Evolutionary conservation across 768 basidiomycete species (phyloP).

Genomic region (Agrocybe pediades): DNA sequence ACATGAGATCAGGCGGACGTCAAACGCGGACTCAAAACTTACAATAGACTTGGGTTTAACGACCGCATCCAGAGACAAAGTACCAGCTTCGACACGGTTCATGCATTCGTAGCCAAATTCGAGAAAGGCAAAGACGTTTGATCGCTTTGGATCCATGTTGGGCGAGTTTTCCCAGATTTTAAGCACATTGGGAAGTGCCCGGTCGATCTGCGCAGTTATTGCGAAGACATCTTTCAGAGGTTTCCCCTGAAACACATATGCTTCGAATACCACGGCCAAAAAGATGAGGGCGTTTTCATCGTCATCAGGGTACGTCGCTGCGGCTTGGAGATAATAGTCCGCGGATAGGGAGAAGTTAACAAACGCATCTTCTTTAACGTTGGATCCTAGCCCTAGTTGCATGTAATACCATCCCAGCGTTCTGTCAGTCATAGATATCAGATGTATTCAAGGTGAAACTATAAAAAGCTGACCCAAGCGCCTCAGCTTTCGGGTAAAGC

Average conservation of each 20-base stretch:
- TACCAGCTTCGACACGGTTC: not conserved
- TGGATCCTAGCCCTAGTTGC: conserved; percentile 3
- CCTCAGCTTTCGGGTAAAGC: conserved; percentile 35
- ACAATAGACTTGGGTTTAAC: conserved; percentile 7
- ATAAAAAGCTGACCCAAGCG: conserved; percentile 28
- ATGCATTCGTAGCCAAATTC: not conserved
- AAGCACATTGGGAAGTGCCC: not conserved
- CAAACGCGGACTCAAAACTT: not conserved
- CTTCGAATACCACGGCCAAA: conserved; percentile 1
- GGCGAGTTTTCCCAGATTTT: conserved; percentile 9
- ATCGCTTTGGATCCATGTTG: not conserved
- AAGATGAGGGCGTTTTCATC: not conserved
- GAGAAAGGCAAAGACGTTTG: not conserved
- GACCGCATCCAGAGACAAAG: not conserved
- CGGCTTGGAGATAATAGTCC: conserved; percentile 3
- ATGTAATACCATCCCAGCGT: conserved; percentile 8
- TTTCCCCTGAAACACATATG: conserved; percentile 6
- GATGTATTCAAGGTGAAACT: not conserved
- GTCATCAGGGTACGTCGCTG: not conserved
- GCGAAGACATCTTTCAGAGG: not conserved
- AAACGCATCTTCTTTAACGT: conserved; percentile 4
- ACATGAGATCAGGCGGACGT: not conserved
- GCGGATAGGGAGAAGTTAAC: conserved; percentile 1
- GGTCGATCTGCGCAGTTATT: not conserved
- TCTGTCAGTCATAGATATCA: not conserved